Percentiles rank a stretch among this genome's conserved stretches.
Evolutionary conservation across 306 rosid species (phyloP).

Genomic region (Malus sylvestris): DNA sequence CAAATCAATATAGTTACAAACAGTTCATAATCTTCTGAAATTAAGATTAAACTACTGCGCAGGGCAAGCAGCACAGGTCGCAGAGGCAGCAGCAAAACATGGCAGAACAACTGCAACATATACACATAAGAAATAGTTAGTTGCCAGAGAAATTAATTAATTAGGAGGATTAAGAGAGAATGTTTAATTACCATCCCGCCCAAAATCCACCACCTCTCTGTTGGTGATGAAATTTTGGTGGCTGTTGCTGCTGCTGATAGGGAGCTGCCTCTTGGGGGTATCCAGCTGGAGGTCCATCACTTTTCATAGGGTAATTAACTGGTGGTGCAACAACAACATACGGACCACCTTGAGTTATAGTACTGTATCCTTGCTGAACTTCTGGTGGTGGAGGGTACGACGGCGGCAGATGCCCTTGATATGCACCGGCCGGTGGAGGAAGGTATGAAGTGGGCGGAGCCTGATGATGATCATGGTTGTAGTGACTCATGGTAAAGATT

Average conservation of each 20-base stretch:
- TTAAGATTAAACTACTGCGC: neutral
- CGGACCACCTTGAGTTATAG: neutral
- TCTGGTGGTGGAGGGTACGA: neutral
- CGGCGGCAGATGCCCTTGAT: neutral
- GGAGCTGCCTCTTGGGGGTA: conserved; percentile 11
- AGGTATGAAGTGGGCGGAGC: conserved; percentile 7
- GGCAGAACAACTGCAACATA: conserved; percentile 6
- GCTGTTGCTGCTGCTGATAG: neutral
- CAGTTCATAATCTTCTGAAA: neutral
- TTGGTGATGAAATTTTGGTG: neutral
- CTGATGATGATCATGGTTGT: neutral
- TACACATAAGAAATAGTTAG: neutral
- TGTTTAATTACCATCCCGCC: conserved; percentile 4
- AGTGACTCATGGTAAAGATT: conserved; percentile 4
- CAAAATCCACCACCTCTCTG: conserved; percentile 1
- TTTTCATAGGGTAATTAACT: conserved; percentile 10
- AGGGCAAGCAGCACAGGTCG: conserved; percentile 20
- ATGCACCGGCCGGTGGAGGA: conserved; percentile 2
- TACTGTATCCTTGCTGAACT: neutral
- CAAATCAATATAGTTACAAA: neutral
- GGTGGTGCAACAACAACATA: conserved; percentile 18
- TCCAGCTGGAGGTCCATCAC: neutral
- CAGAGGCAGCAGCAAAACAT: conserved; percentile 20
- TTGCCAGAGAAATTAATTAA: neutral
- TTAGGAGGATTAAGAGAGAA: neutral